Evolutionary conservation across 2,329 filamentous ascomycete genomes (phyloP).

Genomic region (Cladosporium sp.): DNA sequence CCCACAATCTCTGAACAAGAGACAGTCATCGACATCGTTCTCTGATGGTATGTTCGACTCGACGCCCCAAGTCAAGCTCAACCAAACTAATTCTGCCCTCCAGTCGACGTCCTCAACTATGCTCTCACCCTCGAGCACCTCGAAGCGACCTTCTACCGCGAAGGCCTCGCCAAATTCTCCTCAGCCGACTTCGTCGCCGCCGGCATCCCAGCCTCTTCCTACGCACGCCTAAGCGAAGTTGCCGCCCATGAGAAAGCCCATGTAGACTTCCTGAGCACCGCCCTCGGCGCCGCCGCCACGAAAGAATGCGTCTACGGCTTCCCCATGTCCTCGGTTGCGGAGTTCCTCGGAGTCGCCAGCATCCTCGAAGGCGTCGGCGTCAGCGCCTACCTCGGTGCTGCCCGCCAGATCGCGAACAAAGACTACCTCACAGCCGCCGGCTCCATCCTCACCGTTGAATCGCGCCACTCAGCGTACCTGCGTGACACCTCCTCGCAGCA

Average conservation of each 20-base stretch:
- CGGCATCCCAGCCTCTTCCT: slow-evolving; percentile 53
- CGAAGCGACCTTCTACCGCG: slow-evolving; percentile 63
- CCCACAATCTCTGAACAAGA: slow-evolving; percentile 6
- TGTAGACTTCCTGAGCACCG: slow-evolving; percentile 56
- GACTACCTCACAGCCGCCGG: slow-evolving; percentile 62
- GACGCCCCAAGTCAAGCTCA: background rate
- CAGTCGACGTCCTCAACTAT: slow-evolving; percentile 43
- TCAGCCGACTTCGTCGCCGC: slow-evolving; percentile 54
- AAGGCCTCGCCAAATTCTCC: slow-evolving; percentile 60
- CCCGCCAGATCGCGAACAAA: slow-evolving; percentile 57
- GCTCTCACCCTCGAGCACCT: slow-evolving; percentile 48
- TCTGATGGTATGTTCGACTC: background rate
- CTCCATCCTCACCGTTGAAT: slow-evolving; percentile 64
- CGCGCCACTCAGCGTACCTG: slow-evolving; percentile 64
- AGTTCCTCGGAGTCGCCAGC: slow-evolving; percentile 54
- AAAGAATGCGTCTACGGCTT: slow-evolving; percentile 59
- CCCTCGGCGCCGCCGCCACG: slow-evolving; percentile 51
- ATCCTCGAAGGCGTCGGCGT: slow-evolving; percentile 61
- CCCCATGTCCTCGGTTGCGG: slow-evolving; percentile 34
- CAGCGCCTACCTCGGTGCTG: slow-evolving; percentile 63
- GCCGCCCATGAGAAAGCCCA: slow-evolving; percentile 59
- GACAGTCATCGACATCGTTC: slow-evolving; percentile 6
- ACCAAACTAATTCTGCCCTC: background rate
- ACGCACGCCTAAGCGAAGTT: slow-evolving; percentile 59
- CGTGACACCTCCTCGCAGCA: slow-evolving; percentile 32